Evolutionary conservation across 768 basidiomycete species (phyloP), one percentile per base, ranked within the genome.

Genomic region (Serendipita vermifera): DNA sequence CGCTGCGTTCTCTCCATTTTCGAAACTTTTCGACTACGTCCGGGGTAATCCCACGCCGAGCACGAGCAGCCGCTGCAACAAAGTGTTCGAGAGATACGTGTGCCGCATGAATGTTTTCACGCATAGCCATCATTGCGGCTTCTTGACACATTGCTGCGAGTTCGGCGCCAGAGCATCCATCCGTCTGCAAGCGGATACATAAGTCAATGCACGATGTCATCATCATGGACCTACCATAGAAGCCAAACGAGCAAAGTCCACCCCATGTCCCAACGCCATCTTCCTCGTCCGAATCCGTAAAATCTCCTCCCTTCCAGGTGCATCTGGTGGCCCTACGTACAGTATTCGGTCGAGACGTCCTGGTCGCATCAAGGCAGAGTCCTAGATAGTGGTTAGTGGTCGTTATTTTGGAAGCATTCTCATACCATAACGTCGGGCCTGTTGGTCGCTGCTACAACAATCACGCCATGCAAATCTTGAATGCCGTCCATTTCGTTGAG

Each of bases 401-500:
- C n/a, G n/a, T n/a, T n/a, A n/a, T n/a, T n/a, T n/a, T n/a, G n/a
- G n/a, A n/a, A n/a, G n/a, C n/a, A n/a, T n/a, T 38, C 40, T 75
- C 87, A 66, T 59, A 87, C 85, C 38, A 96, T 82, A n/a, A 81
- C 80, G 59, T 96, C 92, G 5, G 96, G 96, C 57, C 93, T 72
- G 66, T 99, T 98, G 11, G 96, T 99, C 0, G 96, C 96, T 1
- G 91, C 96, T 7, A 99, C 79, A 32, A 97, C 80, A 0, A 89
- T 93, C n/a, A 99, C 96, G 0, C 93, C 92, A 15, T 85, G 73
- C 17, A 98, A 74, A 69, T 94, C 91, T 68, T 97, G 89, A 0
- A 98, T 87, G 17, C 96, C 96, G 64, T 98, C 96, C 91, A 98
- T 98, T 66, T 99, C 96, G 65, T 94, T 98, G 56, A 99, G 67